Conservation (phyloP, 83 land plant genomes). For the Larix sibirica region DNA sequence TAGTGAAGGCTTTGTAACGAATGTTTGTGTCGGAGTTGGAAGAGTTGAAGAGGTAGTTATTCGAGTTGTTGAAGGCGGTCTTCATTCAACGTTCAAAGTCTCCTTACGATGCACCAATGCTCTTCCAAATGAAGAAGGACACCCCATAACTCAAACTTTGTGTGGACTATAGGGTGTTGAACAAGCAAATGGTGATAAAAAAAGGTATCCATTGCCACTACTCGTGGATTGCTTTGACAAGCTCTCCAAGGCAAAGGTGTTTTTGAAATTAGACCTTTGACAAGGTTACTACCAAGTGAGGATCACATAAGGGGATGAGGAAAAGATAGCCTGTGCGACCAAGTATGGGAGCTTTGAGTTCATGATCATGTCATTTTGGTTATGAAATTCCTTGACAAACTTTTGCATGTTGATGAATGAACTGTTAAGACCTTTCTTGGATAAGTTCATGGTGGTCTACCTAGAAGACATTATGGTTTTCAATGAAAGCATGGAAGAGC, state of each 20-base stretch:
- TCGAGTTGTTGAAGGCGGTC: no score
- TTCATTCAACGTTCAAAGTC: no score
- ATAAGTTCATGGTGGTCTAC: not conserved
- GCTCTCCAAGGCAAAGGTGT: not conserved
- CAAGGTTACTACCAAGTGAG: not conserved
- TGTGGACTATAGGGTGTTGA: not conserved
- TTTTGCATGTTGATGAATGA: slow-evolving; percentile 1
- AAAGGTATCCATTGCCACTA: not conserved
- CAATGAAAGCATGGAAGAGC: not conserved
- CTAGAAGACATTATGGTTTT: not conserved
- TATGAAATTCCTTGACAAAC: not conserved
- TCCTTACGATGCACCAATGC: no score
- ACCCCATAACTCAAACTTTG: no score
- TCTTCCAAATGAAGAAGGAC: no score
- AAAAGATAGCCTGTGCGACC: not conserved
- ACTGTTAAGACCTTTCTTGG: not conserved
- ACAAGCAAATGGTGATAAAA: not conserved
- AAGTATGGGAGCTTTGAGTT: not conserved
- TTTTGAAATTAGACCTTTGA: not conserved
- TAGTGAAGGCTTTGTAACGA: no score
- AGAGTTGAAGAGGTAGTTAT: no score
- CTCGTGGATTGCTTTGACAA: not conserved
- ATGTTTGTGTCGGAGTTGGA: no score
- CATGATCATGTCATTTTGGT: not conserved
- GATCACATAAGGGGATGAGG: not conserved